Evolutionary conservation across 2,329 filamentous ascomycete genomes (phyloP).

Genomic region (Hypomyces rosellus): DNA sequence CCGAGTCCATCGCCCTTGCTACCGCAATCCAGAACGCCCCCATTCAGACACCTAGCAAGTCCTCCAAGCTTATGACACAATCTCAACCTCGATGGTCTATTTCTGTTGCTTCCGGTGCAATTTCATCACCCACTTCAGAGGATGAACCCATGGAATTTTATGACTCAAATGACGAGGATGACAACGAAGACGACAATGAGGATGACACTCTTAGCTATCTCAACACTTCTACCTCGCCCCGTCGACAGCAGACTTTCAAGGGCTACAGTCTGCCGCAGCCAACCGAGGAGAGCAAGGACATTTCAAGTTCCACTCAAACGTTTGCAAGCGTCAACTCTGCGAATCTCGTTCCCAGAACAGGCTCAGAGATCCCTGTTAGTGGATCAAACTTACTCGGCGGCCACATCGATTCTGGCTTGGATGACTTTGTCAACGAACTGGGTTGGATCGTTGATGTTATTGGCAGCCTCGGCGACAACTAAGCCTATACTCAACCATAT

Average conservation of each 20-base stretch:
- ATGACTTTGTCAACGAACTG: constrained; percentile 40
- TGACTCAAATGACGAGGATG: constrained; percentile 39
- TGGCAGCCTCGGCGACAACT: constrained; percentile 19
- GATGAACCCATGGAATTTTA: constrained; percentile 41
- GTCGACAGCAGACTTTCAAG: constrained; percentile 19
- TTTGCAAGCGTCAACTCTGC: constrained; percentile 20
- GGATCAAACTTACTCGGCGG: constrained; percentile 25
- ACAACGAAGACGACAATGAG: constrained; percentile 28
- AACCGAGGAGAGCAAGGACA: constrained; percentile 17
- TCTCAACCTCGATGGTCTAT: constrained; percentile 21
- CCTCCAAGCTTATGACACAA: constrained; percentile 14
- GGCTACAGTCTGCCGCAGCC: constrained; percentile 43
- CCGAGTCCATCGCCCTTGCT: constrained; percentile 22
- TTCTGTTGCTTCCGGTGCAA: constrained; percentile 11
- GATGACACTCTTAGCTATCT: constrained; percentile 21
- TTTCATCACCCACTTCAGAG: constrained; percentile 32
- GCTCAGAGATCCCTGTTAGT: constrained; percentile 15
- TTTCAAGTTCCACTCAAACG: constrained; percentile 13
- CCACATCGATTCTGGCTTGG: constrained; percentile 32
- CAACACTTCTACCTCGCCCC: background rate
- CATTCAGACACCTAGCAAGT: constrained; percentile 7
- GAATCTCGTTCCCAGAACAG: constrained; percentile 19
- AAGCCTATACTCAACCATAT: background rate
- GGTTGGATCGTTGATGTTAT: constrained; percentile 48
- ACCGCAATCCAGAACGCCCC: constrained; percentile 19